Percentiles rank a stretch among this genome's conserved stretches.
Conservation (phyloP, 495 filamentous ascomycete genomes). For the Penicillium odoratum region DNA sequence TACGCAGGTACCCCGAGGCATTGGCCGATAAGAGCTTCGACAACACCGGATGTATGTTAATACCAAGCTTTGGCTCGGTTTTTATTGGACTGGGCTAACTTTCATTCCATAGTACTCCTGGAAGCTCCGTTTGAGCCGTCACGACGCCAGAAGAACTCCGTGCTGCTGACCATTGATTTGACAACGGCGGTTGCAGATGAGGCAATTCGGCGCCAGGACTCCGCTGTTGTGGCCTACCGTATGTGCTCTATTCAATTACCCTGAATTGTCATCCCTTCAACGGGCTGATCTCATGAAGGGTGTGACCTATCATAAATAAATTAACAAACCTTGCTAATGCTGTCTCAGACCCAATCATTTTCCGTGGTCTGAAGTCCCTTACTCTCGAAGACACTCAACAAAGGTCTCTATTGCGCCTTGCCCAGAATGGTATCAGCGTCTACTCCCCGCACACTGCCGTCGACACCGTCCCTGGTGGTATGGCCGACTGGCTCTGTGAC, state of each 20-base stretch:
- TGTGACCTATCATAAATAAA: slow-evolving; percentile 4
- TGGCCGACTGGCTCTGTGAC: slow-evolving; percentile 95
- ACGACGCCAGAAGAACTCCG: slow-evolving; percentile 63
- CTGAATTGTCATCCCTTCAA: not conserved
- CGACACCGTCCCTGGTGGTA: slow-evolving; percentile 81
- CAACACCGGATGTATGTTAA: slow-evolving; percentile 75
- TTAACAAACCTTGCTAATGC: slow-evolving; percentile 1
- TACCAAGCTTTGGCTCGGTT: not conserved
- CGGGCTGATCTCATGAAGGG: not conserved
- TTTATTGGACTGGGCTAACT: slow-evolving; percentile 11
- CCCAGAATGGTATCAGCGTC: slow-evolving; percentile 88
- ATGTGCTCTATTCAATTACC: slow-evolving; percentile 26
- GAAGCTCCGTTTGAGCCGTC: slow-evolving; percentile 68
- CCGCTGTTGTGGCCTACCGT: slow-evolving; percentile 88
- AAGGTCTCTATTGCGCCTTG: slow-evolving; percentile 75
- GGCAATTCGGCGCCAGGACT: slow-evolving; percentile 73
- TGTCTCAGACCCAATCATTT: slow-evolving; percentile 85
- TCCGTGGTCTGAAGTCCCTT: slow-evolving; percentile 83
- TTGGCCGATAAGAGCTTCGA: slow-evolving; percentile 91
- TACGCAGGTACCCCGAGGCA: slow-evolving; percentile 76
- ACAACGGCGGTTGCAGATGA: slow-evolving; percentile 89
- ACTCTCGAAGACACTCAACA: slow-evolving; percentile 85
- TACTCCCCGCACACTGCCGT: slow-evolving; percentile 95
- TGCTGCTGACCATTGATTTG: slow-evolving; percentile 89
- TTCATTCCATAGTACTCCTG: slow-evolving; percentile 60